A percentile compares a stretch with the other conserved stretches of the same genome.
phyloP scores from a whole-genome alignment of 106 monocot species.

The Dioscorea alata region DNA sequence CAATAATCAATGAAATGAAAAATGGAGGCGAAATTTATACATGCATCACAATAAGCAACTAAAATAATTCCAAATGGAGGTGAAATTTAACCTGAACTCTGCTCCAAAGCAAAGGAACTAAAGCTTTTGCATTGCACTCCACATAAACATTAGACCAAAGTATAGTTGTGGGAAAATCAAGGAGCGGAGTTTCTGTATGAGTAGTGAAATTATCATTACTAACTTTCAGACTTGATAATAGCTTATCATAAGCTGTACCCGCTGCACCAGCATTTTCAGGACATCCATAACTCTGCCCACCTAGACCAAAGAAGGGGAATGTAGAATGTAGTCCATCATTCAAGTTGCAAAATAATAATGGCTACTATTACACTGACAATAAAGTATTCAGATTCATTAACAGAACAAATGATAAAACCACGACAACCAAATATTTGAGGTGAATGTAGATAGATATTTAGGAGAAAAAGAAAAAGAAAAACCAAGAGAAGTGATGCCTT shows the following conservation, averaged over 20 bases:
- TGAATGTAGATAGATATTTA: no score
- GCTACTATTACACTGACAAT: no score
- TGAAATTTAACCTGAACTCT: constrained; percentile 67
- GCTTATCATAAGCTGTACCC: constrained; percentile 75
- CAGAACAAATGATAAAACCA: no score
- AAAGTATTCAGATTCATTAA: no score
- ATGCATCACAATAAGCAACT: no score
- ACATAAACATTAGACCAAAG: constrained; percentile 95
- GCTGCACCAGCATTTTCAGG: constrained; percentile 85
- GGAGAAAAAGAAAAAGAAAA: no score
- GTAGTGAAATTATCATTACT: constrained; percentile 87
- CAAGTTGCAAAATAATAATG: background rate
- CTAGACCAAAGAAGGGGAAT: constrained; percentile 15
- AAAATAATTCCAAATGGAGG: background rate
- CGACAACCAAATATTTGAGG: no score
- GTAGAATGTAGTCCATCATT: background rate
- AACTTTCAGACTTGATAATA: constrained; percentile 72
- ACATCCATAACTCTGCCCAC: constrained; percentile 84
- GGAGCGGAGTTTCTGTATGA: constrained; percentile 80
- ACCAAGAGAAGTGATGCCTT: no score
- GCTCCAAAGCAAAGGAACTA: constrained; percentile 94
- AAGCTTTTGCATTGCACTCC: constrained; percentile 71
- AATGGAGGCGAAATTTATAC: no score
- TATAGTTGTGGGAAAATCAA: constrained; percentile 66
- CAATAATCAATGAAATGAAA: no score